Evolutionary conservation across 2,329 filamentous ascomycete species (phyloP).

Genomic region (Lojkania enalia): DNA sequence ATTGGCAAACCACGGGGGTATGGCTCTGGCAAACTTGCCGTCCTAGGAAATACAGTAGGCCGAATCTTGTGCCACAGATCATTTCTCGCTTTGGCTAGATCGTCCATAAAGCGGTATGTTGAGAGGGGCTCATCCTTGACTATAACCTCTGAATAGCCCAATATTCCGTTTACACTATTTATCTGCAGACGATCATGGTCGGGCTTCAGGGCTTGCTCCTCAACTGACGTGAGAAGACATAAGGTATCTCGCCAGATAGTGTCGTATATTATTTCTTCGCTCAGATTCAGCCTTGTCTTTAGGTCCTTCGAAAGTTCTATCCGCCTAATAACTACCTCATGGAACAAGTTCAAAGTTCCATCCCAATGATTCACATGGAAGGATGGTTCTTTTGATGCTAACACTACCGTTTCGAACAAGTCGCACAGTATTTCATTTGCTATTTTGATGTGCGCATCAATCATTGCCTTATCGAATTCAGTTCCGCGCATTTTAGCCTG

Average conservation of each 20-base stretch:
- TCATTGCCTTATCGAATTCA: too few species aligned
- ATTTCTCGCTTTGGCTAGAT: conserved; percentile 39
- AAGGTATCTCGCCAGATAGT: conserved; percentile 29
- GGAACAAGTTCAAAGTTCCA: conserved; percentile 26
- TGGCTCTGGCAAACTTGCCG: conserved; percentile 26
- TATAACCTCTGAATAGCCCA: conserved; percentile 1
- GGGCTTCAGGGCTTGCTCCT: conserved; percentile 22
- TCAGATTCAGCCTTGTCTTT: conserved; percentile 11
- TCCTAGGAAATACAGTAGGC: conserved; percentile 23
- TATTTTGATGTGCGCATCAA: too few species aligned
- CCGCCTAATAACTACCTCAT: conserved; percentile 17
- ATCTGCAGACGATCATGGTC: conserved; percentile 18
- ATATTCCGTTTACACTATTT: conserved; percentile 16
- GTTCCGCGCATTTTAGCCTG: conserved; percentile 22
- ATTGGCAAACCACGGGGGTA: conserved; percentile 42
- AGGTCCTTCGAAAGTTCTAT: conserved; percentile 14
- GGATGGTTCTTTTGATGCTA: conserved; percentile 37
- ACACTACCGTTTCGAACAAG: conserved; percentile 35
- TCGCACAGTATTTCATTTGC: conserved; percentile 33
- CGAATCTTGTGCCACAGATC: conserved; percentile 36
- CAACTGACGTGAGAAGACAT: conserved; percentile 21
- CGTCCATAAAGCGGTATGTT: conserved; percentile 40
- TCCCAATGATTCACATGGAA: conserved; percentile 34
- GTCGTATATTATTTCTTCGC: conserved; percentile 20
- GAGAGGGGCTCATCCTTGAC: conserved; percentile 18